phyloP scores from a whole-genome alignment of 345 rosid genomes.

The Boechera divaricarpa region DNA sequence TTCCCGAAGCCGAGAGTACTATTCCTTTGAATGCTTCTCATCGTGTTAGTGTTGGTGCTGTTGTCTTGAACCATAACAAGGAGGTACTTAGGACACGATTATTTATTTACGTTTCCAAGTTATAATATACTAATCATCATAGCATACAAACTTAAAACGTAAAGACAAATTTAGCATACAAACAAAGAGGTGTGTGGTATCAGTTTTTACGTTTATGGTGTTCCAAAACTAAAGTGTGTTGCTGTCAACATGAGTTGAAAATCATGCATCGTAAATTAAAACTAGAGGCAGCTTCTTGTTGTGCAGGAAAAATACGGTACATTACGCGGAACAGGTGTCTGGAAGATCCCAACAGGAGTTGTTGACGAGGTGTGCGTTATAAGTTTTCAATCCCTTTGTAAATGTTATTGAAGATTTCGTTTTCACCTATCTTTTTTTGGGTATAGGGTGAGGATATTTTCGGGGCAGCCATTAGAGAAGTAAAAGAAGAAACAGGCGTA shows the following conservation, averaged over 20 bases:
- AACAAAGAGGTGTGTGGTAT: no score
- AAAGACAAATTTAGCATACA: background rate
- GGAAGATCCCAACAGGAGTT: conserved; percentile 93
- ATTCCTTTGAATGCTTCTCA: conserved; percentile 85
- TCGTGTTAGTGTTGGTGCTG: conserved; percentile 72
- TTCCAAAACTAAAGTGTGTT: background rate
- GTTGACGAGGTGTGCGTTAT: conserved; percentile 67
- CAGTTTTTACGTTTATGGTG: background rate
- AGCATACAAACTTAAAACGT: background rate
- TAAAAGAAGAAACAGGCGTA: conserved; percentile 90
- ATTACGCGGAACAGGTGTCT: conserved; percentile 64
- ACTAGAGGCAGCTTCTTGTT: conserved; percentile 61
- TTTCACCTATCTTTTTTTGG: conserved; percentile 7
- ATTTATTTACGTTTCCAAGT: background rate
- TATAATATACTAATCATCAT: background rate
- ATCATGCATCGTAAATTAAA: conserved; percentile 13
- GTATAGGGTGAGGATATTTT: conserved; percentile 76
- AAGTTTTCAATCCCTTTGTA: background rate
- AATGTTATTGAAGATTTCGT: conserved; percentile 17
- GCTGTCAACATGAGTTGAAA: conserved; percentile 9
- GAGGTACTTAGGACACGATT: conserved; percentile 54
- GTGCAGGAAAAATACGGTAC: conserved; percentile 80
- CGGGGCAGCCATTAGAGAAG: conserved; percentile 71
- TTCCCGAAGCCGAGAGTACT: conserved; percentile 64
- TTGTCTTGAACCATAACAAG: conserved; percentile 68